These are phyloP conservation scores for Lepiota brunneoincarnata DNA, from an alignment of 768 basidiomycete species.

Conservation along the genomic window DNA sequence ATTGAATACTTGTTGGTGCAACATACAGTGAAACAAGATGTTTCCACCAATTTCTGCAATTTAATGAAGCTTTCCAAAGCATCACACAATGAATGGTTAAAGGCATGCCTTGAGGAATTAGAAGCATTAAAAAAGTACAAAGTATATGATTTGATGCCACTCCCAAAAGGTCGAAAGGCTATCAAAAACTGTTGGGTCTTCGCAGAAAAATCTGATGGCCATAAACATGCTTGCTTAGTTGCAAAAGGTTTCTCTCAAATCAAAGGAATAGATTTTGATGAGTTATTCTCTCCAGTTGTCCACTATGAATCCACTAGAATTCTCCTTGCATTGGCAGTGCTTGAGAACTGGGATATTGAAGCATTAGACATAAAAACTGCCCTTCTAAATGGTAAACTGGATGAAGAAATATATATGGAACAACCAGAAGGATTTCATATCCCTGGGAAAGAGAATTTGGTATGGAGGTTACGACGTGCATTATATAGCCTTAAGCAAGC, in stretches of 20 bases:
- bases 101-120: background rate
- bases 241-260: conserved; percentile 18
- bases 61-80: background rate
- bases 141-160: background rate
- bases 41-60: background rate
- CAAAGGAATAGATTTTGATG: conserved; percentile 14
- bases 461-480: conserved; percentile 7
- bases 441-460: conserved; percentile 23
- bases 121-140: background rate
- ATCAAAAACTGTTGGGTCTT: conserved; percentile 21
- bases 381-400: conserved; percentile 27
- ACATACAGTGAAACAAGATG: too few relatives aligned
- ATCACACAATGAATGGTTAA: background rate
- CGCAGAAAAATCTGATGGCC: conserved; percentile 17
- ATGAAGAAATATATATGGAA: conserved; percentile 35
- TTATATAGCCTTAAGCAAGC: conserved; percentile 17
- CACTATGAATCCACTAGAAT: conserved; percentile 4
- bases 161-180: conserved; percentile 12
- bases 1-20: too few relatives aligned
- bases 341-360: conserved; percentile 30
- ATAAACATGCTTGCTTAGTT: conserved; percentile 14
- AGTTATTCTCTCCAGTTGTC: conserved; percentile 14
- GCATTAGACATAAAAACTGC: conserved; percentile 40
- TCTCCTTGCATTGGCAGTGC: conserved; percentile 24
- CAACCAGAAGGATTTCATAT: conserved; percentile 31